A percentile compares a stretch with the other conserved stretches of the same genome.
Evolutionary conservation across 106 monocot genomes (phyloP).

Genomic region (Xerophyta viscosa): DNA sequence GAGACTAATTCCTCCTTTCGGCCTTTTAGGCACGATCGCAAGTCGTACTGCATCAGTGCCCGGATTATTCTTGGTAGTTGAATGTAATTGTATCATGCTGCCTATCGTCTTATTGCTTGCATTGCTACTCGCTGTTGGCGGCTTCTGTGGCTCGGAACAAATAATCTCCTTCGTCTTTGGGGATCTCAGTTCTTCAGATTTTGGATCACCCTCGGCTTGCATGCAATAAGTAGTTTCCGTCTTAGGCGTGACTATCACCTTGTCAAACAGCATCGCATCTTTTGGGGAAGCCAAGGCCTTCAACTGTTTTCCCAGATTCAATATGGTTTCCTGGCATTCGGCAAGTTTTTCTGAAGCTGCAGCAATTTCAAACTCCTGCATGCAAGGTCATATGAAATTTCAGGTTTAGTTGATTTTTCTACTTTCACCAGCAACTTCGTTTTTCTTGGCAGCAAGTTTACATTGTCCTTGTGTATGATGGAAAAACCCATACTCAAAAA

Average conservation of each 20-base stretch:
- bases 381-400: not conserved
- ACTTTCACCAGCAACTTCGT: too few species aligned
- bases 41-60: conserved; percentile 11
- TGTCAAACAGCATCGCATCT: conserved; percentile 42
- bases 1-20: conserved; percentile 15
- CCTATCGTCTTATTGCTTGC: not conserved
- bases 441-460: too few species aligned
- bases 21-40: conserved; percentile 22
- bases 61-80: not conserved
- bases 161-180: conserved; percentile 43
- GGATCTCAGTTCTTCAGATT: conserved; percentile 16
- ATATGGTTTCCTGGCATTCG: conserved; percentile 67
- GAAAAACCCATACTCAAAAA: too few species aligned
- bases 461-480: too few species aligned
- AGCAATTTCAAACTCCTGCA: conserved; percentile 54
- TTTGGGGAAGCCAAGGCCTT: conserved; percentile 63
- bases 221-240: conserved; percentile 7
- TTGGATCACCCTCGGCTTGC: conserved; percentile 16
- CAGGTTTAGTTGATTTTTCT: too few species aligned
- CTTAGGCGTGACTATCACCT: conserved; percentile 20
- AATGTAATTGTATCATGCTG: not conserved
- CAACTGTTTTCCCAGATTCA: conserved; percentile 56
- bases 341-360: conserved; percentile 64
- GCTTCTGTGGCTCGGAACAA: conserved; percentile 12
- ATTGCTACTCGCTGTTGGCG: not conserved